Percentiles rank a stretch among this genome's conserved stretches.
These are phyloP conservation scores for Corymbia calophylla DNA, from an alignment of 441 rosid genomes.

Conservation along the genomic window DNA sequence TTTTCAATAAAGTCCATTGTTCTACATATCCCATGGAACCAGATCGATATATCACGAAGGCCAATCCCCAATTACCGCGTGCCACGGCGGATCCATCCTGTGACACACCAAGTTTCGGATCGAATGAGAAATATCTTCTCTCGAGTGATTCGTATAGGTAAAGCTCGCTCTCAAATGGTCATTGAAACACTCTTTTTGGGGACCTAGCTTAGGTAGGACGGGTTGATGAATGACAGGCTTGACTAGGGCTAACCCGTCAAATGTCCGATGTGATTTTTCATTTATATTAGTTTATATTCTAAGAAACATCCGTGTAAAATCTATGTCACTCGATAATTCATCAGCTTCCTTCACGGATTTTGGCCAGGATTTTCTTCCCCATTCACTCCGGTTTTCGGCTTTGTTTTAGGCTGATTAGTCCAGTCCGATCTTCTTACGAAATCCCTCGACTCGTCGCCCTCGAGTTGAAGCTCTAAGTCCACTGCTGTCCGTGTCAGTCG, in stretches of 20 bases:
- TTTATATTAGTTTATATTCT: not conserved
- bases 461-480: not conserved
- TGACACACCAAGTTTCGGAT: not conserved
- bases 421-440: no score
- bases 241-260: no score
- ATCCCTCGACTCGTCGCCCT: not conserved
- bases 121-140: not conserved
- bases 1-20: not conserved
- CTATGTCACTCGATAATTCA: not conserved
- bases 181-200: not conserved
- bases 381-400: not conserved
- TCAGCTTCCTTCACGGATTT: not conserved
- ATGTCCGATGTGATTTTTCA: no score
- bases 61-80: not conserved
- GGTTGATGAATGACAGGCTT: no score
- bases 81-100: fast-evolving
- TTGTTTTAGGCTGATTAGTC: not conserved
- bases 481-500: not conserved
- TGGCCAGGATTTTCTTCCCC: no score
- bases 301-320: no score
- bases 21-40: not conserved
- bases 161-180: not conserved
- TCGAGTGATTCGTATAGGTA: not conserved
- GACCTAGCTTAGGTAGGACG: no score
- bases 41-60: not conserved